These are phyloP conservation scores for Porpolomopsis calyptriformis DNA, from an alignment of 768 basidiomycete species.

Conservation along the genomic window DNA sequence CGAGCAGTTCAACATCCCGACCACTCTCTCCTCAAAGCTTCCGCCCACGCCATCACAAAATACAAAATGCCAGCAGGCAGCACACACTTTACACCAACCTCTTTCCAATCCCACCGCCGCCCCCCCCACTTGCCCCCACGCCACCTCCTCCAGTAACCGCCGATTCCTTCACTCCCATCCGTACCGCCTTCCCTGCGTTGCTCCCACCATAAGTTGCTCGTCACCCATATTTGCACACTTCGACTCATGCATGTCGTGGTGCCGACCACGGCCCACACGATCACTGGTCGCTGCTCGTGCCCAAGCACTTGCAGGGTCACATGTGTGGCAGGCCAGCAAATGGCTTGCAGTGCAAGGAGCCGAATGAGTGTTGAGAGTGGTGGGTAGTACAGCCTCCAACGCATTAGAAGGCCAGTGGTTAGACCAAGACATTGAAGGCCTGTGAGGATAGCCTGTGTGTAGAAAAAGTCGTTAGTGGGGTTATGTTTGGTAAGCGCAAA, in stretches of 20 bases:
- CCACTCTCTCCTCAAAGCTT: conserved; percentile 39
- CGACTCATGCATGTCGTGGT: conserved; percentile 79
- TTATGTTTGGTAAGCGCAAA: conserved; percentile 8
- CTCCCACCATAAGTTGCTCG: conserved; percentile 70
- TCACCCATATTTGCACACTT: conserved; percentile 91
- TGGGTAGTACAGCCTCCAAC: conserved; percentile 89
- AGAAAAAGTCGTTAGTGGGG: conserved; percentile 2
- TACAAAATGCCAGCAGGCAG: conserved; percentile 68
- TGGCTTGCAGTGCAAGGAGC: conserved; percentile 84
- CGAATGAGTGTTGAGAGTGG: conserved; percentile 83
- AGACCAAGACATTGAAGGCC: conserved; percentile 83
- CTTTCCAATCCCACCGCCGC: conserved; percentile 73
- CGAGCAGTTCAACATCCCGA: conserved; percentile 18
- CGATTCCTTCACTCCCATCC: conserved; percentile 3
- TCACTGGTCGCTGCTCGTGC: conserved; percentile 59
- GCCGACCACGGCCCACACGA: conserved; percentile 84
- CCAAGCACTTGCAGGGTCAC: conserved; percentile 70
- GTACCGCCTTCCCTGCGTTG: conserved; percentile 7
- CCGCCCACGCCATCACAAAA: conserved; percentile 72
- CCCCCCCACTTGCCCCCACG: conserved; percentile 43
- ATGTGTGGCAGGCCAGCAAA: conserved; percentile 94
- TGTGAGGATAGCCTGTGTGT: conserved; percentile 62
- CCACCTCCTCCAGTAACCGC: conserved; percentile 31
- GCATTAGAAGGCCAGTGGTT: conserved; percentile 78
- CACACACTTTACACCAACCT: conserved; percentile 58